Percentiles rank a stretch among this genome's conserved stretches.
phyloP scores from a whole-genome alignment of 768 basidiomycete species.

The Nidularia sp. region DNA sequence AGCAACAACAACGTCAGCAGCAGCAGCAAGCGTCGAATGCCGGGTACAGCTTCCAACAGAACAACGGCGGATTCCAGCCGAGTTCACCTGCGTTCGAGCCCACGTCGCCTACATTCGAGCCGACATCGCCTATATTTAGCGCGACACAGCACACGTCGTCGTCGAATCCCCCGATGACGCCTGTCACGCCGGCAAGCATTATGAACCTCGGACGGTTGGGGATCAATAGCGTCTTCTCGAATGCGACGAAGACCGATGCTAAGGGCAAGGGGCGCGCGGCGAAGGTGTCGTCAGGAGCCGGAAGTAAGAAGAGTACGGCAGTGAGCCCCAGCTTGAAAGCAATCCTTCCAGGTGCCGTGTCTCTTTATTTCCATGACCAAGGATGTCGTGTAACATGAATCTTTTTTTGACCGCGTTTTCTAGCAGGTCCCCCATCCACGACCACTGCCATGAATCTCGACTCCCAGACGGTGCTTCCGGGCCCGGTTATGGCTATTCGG shows the following conservation, averaged over 20 bases:
- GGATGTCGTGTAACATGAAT: neutral
- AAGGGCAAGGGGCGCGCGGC: slow-evolving; percentile 6
- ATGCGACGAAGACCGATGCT: slow-evolving; percentile 10
- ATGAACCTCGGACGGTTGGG: slow-evolving; percentile 81
- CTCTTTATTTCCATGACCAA: neutral
- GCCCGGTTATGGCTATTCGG: slow-evolving; percentile 33
- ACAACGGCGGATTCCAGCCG: too few species aligned
- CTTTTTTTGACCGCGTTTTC: neutral
- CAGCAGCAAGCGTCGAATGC: too few species aligned
- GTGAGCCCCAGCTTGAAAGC: slow-evolving; percentile 61
- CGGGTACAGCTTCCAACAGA: too few species aligned
- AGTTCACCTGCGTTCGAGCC: too few species aligned
- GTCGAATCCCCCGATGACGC: slow-evolving; percentile 35
- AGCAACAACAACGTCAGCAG: too few species aligned
- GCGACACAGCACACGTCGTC: too few species aligned
- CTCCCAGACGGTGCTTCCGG: slow-evolving; percentile 4
- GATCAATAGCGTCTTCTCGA: slow-evolving; percentile 31
- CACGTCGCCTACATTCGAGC: too few species aligned
- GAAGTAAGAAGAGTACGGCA: neutral
- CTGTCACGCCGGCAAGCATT: slow-evolving; percentile 88
- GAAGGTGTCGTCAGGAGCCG: slow-evolving; percentile 21
- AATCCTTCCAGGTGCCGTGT: slow-evolving; percentile 61
- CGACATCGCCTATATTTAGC: too few species aligned
- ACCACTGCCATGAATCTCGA: too few species aligned
- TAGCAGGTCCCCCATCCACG: too few species aligned